Evolutionary conservation across 495 filamentous ascomycete species (phyloP).

Genomic region (Articulospora tetracladia): DNA sequence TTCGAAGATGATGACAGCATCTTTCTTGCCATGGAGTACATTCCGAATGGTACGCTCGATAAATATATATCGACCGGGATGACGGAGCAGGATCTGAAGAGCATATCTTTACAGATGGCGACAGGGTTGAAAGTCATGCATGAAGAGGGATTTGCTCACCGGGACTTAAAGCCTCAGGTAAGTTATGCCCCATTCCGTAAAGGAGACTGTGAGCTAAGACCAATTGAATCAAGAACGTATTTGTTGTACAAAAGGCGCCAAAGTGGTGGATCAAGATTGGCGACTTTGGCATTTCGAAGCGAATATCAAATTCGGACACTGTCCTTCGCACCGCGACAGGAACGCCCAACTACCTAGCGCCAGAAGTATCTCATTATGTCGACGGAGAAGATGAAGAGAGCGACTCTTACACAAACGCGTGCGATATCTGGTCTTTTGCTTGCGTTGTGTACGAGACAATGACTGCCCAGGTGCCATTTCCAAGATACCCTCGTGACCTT

Average conservation of each 20-base stretch:
- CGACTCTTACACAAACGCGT: not conserved
- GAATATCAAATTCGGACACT: not conserved
- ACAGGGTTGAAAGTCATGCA: constrained; percentile 27
- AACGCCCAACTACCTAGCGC: not conserved
- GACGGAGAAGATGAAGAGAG: not conserved
- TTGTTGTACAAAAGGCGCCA: not conserved
- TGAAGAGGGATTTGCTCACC: constrained; percentile 25
- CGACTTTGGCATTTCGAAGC: constrained; percentile 7
- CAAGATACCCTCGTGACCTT: not conserved
- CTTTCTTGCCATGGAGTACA: constrained; percentile 31
- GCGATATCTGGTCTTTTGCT: constrained; percentile 1
- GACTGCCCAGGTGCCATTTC: not conserved
- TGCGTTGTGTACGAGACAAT: not conserved
- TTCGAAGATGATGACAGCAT: constrained; percentile 20
- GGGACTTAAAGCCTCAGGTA: constrained; percentile 24
- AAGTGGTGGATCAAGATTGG: constrained; percentile 12
- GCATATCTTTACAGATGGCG: constrained; percentile 4
- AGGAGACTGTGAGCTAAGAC: not conserved
- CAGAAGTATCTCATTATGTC: not conserved
- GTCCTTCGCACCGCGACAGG: not conserved
- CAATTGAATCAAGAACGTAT: not conserved
- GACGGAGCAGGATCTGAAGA: constrained; percentile 6
- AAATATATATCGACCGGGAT: constrained; percentile 2
- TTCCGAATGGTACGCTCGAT: constrained; percentile 21
- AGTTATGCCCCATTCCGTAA: not conserved